phyloP scores from a whole-genome alignment of 768 basidiomycete genomes.

The Xerocomus spinulosus region DNA sequence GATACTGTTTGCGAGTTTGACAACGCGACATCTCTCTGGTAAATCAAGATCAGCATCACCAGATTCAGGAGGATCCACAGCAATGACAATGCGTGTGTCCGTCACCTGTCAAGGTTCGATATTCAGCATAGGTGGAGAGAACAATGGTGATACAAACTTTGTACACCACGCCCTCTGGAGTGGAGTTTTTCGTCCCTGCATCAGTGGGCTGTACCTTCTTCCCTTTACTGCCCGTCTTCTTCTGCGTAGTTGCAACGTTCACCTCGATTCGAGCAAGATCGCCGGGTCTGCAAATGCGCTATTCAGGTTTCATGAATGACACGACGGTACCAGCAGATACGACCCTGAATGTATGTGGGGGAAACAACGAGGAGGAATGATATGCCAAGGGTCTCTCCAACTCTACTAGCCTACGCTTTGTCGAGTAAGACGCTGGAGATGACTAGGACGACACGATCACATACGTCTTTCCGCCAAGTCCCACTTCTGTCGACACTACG shows the following conservation, averaged over 20 bases:
- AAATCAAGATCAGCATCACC: constrained; percentile 65
- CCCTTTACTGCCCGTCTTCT: constrained; percentile 42
- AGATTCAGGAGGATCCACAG: constrained; percentile 61
- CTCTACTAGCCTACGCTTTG: constrained; percentile 70
- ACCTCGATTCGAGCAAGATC: constrained; percentile 86
- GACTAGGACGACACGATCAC: constrained; percentile 2
- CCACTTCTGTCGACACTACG: constrained; percentile 67
- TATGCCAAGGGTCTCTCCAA: constrained; percentile 80
- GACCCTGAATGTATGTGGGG: constrained; percentile 82
- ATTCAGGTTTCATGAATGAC: constrained; percentile 6
- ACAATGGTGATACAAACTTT: constrained; percentile 43
- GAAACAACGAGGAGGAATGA: constrained; percentile 64
- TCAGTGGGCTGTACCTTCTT: constrained; percentile 36
- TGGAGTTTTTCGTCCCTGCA: constrained; percentile 35
- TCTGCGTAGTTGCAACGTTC: constrained; percentile 44
- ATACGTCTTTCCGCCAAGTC: constrained; percentile 91
- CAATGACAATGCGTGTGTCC: constrained; percentile 76
- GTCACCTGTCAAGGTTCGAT: constrained; percentile 64
- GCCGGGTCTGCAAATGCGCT: constrained; percentile 54
- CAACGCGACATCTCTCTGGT: constrained; percentile 76
- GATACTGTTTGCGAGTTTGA: constrained; percentile 89
- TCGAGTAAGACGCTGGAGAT: constrained; percentile 21
- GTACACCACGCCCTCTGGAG: constrained; percentile 80
- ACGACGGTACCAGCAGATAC: constrained; percentile 7
- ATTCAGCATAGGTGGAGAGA: neutral